Base-by-base conservation (phyloP, 371 early-diverging fungal genomes). In the Haplosporangium sp. region DNA sequence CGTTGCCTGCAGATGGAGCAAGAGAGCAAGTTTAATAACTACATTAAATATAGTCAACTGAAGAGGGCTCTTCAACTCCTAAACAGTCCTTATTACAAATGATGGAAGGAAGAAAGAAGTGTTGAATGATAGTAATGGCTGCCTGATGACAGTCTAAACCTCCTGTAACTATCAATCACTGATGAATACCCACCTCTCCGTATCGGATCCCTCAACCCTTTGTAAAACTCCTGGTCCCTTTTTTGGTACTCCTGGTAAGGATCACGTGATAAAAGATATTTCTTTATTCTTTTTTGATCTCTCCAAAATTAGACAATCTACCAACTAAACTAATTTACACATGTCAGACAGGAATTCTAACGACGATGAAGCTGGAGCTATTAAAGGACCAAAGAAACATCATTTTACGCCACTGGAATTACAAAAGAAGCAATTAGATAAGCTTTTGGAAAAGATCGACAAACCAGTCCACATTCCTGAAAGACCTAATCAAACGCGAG, bases 361-460 rank as follows among this genome's bases (percentile, higher is more conserved):
- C 19, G 76, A 75, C 47, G 70, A 69, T 13, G 69, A 58, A 8
- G 48, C 57, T 4, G 63, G 45, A 39, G 34, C 55, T 6, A 61
- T 63, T 17, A 55, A 63, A 5, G 63, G 55, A 0, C 67, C 71
- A 63, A 74, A 61, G 69, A 81, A 82, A 53, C 87, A 89, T 66
- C 86, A 84, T 52, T 71, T 87, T 20, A 84, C 85, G 11, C 77
- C 82, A 2, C 58, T 79, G 10, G 90, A 91, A 58, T 66, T 86
- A 47, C 93, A 92, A 82, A 88, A 89, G 71, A 82, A 78, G 40
- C 92, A 95, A 52, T 79, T 96, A 19, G 93, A 95, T 55, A 84
- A 85, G 65, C 84, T 96, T 8, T 93, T 96, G 85, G 73, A 88
- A 63, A 89, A 92, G 65, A 89, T 93, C n/a, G 96, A 96, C 71